Conservation (phyloP, 495 filamentous ascomycete genomes). For the Astrothelium macrocarpum region DNA sequence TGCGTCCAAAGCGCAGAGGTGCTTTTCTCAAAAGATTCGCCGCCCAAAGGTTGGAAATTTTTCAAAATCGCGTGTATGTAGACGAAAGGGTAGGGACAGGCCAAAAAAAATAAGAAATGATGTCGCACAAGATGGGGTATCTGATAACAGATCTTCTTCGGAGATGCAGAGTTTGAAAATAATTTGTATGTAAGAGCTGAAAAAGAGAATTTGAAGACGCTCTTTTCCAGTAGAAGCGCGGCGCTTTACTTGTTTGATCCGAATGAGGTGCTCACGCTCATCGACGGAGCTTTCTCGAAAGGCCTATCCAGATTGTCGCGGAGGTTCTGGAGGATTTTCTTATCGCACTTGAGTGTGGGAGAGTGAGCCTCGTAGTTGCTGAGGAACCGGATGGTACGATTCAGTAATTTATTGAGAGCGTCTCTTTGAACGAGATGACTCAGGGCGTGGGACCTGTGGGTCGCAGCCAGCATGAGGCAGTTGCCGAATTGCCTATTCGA, state of each 20-base stretch:
- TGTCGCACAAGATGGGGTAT: not conserved
- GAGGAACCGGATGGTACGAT: constrained; percentile 64
- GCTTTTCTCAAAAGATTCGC: not conserved
- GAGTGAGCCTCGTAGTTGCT: constrained; percentile 50
- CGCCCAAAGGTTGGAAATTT: not conserved
- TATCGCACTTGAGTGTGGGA: constrained; percentile 56
- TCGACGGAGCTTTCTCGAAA: not conserved
- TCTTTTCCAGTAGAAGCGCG: not conserved
- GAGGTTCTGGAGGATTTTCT: constrained; percentile 45
- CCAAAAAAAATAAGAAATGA: not conserved
- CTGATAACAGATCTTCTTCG: not conserved
- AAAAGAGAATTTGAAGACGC: not conserved
- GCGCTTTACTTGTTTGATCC: not conserved
- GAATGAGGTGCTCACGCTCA: not conserved
- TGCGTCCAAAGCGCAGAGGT: not conserved
- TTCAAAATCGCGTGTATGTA: not conserved
- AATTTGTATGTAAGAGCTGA: not conserved
- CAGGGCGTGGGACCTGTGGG: constrained; percentile 52
- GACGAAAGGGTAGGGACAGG: not conserved
- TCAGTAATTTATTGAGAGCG: constrained; percentile 43
- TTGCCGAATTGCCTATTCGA: constrained; percentile 85
- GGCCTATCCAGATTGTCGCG: not conserved
- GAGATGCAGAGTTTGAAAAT: not conserved
- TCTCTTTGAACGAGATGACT: constrained; percentile 40
- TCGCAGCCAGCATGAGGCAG: constrained; percentile 75